These are phyloP conservation scores for Cronartium quercuum DNA, from an alignment of 1,284 basidiomycete species.

Conservation along the genomic window DNA sequence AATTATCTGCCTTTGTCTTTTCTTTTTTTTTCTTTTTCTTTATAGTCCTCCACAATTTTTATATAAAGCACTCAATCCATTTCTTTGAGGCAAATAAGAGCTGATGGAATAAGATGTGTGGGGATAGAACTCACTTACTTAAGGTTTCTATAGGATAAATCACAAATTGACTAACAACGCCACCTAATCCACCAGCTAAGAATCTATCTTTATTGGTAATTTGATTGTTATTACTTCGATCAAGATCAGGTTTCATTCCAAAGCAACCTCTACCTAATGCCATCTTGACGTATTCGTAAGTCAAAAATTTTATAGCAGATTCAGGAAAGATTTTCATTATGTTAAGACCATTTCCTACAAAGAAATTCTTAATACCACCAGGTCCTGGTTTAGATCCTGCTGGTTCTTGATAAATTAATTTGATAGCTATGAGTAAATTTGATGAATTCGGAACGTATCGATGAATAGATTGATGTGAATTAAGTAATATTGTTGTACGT, in stretches of 20 bases:
- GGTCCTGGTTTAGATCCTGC: neutral
- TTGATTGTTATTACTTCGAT: conserved; percentile 78
- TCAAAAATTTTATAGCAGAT: conserved; percentile 94
- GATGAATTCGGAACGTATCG: conserved; percentile 55
- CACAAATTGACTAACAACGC: conserved; percentile 88
- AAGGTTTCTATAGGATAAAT: conserved; percentile 84
- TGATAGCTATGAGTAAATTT: conserved; percentile 66
- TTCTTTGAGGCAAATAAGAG: neutral
- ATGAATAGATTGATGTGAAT: neutral
- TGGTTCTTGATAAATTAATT: conserved; percentile 67
- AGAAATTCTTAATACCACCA: conserved; percentile 83
- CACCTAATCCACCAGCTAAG: conserved; percentile 89
- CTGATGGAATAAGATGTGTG: neutral
- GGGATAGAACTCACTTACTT: conserved; percentile 54
- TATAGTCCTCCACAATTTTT: too few species aligned
- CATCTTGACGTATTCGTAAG: conserved; percentile 83
- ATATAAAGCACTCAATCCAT: too few species aligned
- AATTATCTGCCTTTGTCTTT: too few species aligned
- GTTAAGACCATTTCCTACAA: conserved; percentile 64
- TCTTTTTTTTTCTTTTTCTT: too few species aligned
- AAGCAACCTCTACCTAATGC: neutral
- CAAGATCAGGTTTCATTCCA: conserved; percentile 64
- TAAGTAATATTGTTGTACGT: conserved; percentile 8
- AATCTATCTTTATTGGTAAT: conserved; percentile 90
- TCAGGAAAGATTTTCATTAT: conserved; percentile 93